These are phyloP conservation scores for Neurospora sp. DNA, from an alignment of 2,329 filamentous ascomycete species.

Conservation along the genomic window DNA sequence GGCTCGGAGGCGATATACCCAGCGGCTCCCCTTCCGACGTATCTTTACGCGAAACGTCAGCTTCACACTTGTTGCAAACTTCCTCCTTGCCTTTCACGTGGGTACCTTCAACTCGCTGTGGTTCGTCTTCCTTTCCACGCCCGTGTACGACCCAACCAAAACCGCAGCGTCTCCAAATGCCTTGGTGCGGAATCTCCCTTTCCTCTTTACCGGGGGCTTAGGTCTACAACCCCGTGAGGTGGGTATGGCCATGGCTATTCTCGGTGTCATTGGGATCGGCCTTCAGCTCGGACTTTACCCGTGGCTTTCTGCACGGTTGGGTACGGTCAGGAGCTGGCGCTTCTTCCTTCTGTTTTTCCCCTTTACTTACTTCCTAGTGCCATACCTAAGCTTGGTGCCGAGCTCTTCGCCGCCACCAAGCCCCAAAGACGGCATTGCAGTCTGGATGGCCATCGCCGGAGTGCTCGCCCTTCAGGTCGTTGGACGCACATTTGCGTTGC, in stretches of 20 bases:
- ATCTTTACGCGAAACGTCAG: constrained; percentile 46
- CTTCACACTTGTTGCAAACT: constrained; percentile 51
- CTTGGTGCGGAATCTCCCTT: constrained; percentile 34
- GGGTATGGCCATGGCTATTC: constrained; percentile 66
- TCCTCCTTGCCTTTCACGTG: constrained; percentile 62
- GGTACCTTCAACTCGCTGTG: constrained; percentile 68
- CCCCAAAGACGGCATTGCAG: constrained; percentile 39
- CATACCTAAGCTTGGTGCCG: constrained; percentile 61
- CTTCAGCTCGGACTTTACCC: constrained; percentile 67
- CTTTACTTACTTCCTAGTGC: constrained; percentile 56
- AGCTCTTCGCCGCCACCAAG: constrained; percentile 39
- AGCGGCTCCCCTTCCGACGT: constrained; percentile 39
- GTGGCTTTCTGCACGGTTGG: constrained; percentile 52
- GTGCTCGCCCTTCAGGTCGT: constrained; percentile 60
- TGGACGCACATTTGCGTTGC: constrained; percentile 58
- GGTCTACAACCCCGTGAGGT: constrained; percentile 62
- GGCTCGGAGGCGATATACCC: constrained; percentile 30
- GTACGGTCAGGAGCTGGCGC: constrained; percentile 58
- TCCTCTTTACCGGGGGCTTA: constrained; percentile 63
- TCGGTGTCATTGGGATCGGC: constrained; percentile 65
- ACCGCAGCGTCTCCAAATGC: constrained; percentile 21
- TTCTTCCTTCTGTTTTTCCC: constrained; percentile 62
- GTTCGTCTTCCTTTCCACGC: constrained; percentile 67
- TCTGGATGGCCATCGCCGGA: constrained; percentile 55
- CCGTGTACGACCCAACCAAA: constrained; percentile 40